Percentiles rank a stretch among this genome's conserved stretches.
phyloP scores from a whole-genome alignment of 495 filamentous ascomycete genomes.

The Saxophila tyrrhenica region DNA sequence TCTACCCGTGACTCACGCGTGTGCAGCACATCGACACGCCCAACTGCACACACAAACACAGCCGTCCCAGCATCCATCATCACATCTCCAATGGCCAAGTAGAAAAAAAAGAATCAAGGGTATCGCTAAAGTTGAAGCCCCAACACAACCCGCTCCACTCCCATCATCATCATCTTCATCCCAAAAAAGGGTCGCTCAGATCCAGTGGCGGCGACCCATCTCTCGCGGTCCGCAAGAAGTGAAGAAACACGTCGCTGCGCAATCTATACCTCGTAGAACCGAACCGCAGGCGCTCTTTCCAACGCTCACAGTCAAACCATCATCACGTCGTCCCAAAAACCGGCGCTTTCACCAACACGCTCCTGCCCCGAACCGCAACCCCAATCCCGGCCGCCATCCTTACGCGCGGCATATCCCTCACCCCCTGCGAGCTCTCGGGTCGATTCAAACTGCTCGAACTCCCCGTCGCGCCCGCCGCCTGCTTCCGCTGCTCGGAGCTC shows the following conservation, averaged over 20 bases:
- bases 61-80: no score
- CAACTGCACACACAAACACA: no score
- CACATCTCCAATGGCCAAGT: no score
- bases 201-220: no score
- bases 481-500: background rate
- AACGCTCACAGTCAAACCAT: background rate
- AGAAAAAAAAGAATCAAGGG: background rate
- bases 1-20: no score
- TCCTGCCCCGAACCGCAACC: conserved; percentile 73
- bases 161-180: background rate
- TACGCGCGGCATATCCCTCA: conserved; percentile 43
- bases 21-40: no score
- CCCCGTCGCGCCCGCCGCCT: conserved; percentile 12
- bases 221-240: background rate
- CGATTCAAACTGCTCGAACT: conserved; percentile 18
- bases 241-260: no score
- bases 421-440: conserved; percentile 19
- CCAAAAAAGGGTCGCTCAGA: background rate
- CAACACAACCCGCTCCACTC: no score
- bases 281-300: no score
- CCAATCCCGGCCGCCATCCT: conserved; percentile 76
- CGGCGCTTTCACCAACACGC: conserved; percentile 78
- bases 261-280: no score
- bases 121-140: background rate
- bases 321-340: conserved; percentile 40